Conservation (phyloP, 2,329 filamentous ascomycete species). For the Pyricularia sp. region DNA sequence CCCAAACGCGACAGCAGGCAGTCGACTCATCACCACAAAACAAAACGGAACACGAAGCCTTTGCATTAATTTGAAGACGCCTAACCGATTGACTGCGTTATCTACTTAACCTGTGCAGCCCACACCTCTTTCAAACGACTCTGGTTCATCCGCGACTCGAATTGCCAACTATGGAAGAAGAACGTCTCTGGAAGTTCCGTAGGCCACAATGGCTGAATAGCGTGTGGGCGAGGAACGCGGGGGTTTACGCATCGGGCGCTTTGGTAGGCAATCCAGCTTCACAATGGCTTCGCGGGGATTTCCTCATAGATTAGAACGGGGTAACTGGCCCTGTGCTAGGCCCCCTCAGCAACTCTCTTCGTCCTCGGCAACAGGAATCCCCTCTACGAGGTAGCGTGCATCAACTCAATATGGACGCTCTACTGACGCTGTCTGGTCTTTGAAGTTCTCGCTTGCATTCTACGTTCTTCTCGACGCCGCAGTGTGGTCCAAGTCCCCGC, state of each 20-base stretch:
- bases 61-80: background rate
- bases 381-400: background rate
- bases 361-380: background rate
- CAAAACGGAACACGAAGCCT: background rate
- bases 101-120: background rate
- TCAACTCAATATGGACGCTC: conserved; percentile 2
- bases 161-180: conserved; percentile 26
- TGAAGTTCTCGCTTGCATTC: conserved; percentile 58
- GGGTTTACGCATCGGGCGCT: conserved; percentile 53
- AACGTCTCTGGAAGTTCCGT: conserved; percentile 58
- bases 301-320: background rate
- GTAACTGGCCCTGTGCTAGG: background rate
- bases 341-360: background rate
- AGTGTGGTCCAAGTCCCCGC: conserved; percentile 53
- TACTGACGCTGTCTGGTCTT: background rate
- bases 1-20: background rate
- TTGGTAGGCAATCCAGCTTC: conserved; percentile 36
- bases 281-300: background rate
- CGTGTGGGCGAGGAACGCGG: conserved; percentile 52
- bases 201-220: conserved; percentile 59
- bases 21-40: background rate
- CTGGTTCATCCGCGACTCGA: background rate
- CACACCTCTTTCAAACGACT: background rate
- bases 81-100: background rate
- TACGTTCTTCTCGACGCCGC: conserved; percentile 60